These are phyloP conservation scores for Diaporthe caulivora DNA, from an alignment of 2,329 filamentous ascomycete genomes.

Conservation along the genomic window DNA sequence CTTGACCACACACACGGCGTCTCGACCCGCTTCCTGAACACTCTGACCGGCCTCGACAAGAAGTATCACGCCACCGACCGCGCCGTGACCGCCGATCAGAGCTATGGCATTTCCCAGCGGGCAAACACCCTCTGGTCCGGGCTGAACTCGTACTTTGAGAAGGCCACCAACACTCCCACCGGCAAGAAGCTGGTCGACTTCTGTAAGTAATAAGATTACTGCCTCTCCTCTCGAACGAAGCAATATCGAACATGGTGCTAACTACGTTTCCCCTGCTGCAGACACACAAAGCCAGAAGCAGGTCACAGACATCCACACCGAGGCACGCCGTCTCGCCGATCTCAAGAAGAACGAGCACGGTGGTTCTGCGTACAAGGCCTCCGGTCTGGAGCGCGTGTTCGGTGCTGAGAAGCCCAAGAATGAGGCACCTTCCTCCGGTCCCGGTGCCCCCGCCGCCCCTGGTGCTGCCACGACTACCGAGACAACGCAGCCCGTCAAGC, in stretches of 20 bases:
- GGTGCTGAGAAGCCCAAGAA: constrained; percentile 62
- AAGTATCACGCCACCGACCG: constrained; percentile 92
- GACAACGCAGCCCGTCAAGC: constrained; percentile 37
- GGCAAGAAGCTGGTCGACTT: constrained; percentile 90
- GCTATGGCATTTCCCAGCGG: constrained; percentile 83
- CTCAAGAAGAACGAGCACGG: constrained; percentile 80
- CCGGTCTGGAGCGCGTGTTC: constrained; percentile 69
- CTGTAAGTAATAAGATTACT: constrained; percentile 54
- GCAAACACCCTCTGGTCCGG: constrained; percentile 75
- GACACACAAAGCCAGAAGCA: constrained; percentile 85
- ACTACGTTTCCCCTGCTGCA: constrained; percentile 8
- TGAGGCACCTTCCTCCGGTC: constrained; percentile 36
- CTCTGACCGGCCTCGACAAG: constrained; percentile 81
- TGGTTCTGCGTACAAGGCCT: constrained; percentile 70
- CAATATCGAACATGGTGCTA: background rate
- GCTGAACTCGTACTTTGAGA: constrained; percentile 92
- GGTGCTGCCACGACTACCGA: constrained; percentile 42
- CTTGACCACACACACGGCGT: constrained; percentile 93
- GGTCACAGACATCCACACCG: constrained; percentile 91
- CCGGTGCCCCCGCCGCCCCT: constrained; percentile 40
- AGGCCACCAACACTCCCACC: constrained; percentile 87
- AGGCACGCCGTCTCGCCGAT: constrained; percentile 89
- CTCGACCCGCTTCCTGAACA: constrained; percentile 81
- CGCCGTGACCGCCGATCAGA: constrained; percentile 85
- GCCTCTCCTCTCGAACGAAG: background rate